These are phyloP conservation scores for Smallanthus sonchifolius DNA, from an alignment of 129 eudicot genomes.

Conservation along the genomic window DNA sequence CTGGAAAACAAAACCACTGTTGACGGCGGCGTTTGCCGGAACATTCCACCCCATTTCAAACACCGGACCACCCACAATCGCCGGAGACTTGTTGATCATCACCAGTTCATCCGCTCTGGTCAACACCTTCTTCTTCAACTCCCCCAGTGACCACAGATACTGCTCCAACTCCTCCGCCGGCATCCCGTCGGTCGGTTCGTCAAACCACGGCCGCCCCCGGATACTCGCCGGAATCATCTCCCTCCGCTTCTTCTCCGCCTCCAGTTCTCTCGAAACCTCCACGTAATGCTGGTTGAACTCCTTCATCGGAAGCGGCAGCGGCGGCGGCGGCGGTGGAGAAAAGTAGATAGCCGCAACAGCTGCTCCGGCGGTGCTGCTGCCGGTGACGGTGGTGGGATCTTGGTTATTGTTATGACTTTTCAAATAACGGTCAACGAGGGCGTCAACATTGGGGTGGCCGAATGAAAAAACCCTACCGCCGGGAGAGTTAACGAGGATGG, in stretches of 20 bases:
- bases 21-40: background rate
- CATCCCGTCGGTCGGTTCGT: background rate
- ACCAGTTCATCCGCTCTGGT: constrained; percentile 5
- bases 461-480: constrained; percentile 1
- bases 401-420: too few species aligned
- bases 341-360: background rate
- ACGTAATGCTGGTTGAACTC: constrained; percentile 1
- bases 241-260: constrained; percentile 8
- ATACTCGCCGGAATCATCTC: background rate
- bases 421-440: background rate
- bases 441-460: background rate
- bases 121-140: constrained; percentile 8
- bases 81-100: constrained; percentile 1
- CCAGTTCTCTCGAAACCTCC: constrained; percentile 1
- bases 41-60: background rate
- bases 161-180: constrained; percentile 5
- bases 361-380: background rate
- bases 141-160: background rate
- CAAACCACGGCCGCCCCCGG: background rate
- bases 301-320: background rate
- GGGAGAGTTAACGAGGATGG: constrained; percentile 1
- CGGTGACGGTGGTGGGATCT: background rate
- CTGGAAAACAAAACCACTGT: constrained; percentile 5
- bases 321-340: background rate
- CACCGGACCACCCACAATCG: background rate